Conservation (phyloP, 2,329 filamentous ascomycete species). For the Aspergillus clavatus region DNA sequence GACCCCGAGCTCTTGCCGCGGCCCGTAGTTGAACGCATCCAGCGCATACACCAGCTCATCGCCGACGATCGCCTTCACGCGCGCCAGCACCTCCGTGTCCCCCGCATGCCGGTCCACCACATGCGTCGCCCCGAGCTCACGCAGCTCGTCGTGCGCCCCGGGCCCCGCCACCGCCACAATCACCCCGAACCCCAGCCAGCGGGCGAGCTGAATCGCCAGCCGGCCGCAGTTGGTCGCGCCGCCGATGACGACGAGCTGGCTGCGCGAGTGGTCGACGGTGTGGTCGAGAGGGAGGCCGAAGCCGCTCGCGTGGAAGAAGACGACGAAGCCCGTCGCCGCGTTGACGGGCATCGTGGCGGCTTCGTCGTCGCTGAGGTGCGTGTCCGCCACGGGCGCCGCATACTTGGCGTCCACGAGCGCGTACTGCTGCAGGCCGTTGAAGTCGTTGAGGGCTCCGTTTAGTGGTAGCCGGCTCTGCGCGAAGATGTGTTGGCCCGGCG, state of each 20-base stretch:
- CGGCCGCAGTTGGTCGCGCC: constrained; percentile 34
- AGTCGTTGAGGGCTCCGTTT: constrained; percentile 4
- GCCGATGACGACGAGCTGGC: constrained; percentile 30
- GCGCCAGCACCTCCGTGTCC: constrained; percentile 20
- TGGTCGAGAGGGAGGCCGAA: constrained; percentile 7
- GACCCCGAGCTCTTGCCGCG: constrained; percentile 25
- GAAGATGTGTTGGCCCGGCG: constrained; percentile 32
- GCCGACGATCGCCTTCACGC: constrained; percentile 31
- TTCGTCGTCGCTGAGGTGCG: constrained; percentile 29
- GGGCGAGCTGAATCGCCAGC: constrained; percentile 32
- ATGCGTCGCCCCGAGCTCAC: constrained; percentile 36
- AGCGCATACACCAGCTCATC: constrained; percentile 38
- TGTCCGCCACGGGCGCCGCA: constrained; percentile 29
- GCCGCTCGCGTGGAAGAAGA: constrained; percentile 26
- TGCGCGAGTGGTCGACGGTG: neutral
- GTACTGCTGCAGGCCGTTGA: constrained; percentile 36
- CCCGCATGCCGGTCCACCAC: constrained; percentile 38
- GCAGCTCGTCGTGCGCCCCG: constrained; percentile 27
- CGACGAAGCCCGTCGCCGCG: constrained; percentile 27
- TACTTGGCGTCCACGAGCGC: constrained; percentile 27
- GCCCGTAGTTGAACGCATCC: constrained; percentile 28
- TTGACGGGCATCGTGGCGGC: constrained; percentile 36
- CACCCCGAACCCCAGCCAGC: constrained; percentile 30
- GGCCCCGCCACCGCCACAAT: constrained; percentile 37
- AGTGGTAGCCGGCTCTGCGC: constrained; percentile 15